A percentile compares a stretch with the other conserved stretches of the same genome.
These are phyloP conservation scores for Zoysia japonica DNA, from an alignment of 176 grass and related monocot species.

Conservation along the genomic window DNA sequence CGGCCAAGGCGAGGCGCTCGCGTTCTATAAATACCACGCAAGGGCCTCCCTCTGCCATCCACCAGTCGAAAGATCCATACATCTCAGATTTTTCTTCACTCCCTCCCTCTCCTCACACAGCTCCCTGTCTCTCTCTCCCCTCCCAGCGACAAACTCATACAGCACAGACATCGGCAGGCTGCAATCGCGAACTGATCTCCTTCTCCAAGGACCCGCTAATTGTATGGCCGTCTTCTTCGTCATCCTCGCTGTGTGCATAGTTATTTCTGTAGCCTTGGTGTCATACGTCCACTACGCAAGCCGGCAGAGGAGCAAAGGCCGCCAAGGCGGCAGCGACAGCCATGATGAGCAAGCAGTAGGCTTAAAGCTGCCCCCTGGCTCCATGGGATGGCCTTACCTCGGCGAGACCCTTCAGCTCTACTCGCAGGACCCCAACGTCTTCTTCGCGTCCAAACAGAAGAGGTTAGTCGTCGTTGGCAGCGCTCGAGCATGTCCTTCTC, in stretches of 20 bases:
- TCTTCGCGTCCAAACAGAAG: constrained; percentile 77
- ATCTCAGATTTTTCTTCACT: constrained; percentile 42
- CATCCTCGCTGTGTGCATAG: constrained; percentile 29
- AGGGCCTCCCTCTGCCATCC: constrained; percentile 19
- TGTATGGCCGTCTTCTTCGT: constrained; percentile 49
- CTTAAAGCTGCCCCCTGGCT: constrained; percentile 72
- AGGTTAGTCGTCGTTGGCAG: constrained; percentile 37
- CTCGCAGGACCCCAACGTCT: constrained; percentile 83
- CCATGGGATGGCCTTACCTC: constrained; percentile 90
- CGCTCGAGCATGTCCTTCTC: background rate
- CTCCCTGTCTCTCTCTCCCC: background rate
- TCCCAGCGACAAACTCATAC: constrained; percentile 11
- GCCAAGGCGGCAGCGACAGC: constrained; percentile 14
- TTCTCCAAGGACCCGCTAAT: constrained; percentile 5
- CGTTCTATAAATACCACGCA: constrained; percentile 61
- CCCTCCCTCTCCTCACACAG: constrained; percentile 9
- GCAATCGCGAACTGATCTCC: constrained; percentile 30
- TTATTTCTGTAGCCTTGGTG: constrained; percentile 30
- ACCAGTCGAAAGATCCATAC: constrained; percentile 43
- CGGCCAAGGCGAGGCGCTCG: constrained; percentile 12
- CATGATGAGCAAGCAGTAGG: background rate
- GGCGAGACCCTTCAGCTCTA: constrained; percentile 97
- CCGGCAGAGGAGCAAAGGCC: constrained; percentile 28
- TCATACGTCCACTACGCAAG: constrained; percentile 18
- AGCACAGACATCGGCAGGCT: background rate